Base-by-base conservation (phyloP, 164 flowering plant species). In the Pachysandra terminalis region DNA sequence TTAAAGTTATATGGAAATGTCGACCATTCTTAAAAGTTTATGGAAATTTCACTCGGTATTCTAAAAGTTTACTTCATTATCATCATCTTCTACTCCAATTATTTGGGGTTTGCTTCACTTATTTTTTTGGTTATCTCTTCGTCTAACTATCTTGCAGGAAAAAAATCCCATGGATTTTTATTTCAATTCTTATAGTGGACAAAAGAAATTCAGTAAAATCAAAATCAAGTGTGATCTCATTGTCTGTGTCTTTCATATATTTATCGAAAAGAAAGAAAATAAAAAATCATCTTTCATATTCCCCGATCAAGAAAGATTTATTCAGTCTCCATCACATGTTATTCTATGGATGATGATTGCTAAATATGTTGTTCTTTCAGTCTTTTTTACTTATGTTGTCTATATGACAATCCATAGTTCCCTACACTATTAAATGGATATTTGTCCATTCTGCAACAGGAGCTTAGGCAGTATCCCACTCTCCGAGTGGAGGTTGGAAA, bases 381-480 rank as follows among this genome's bases (percentile, higher is more conserved):
- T 32, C 3, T 15, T 5, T 54, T 52, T 37, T 66, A 17, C 19
- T 3, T 25, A 17, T 41, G 12, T 22, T 1, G 32, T 45, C 24
- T 41, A n/a, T 56, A 9, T 41, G 26, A 25, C 7, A 3, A 32
- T 12, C 22, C 26, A 26, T 58, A 57, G 14, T 32, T 53, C 35
- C 26, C 45, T 24, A 35, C 14, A 68, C 13, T 12, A 8, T 54
- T 35, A 45, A 24, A 27, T 60, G 32, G 16, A 26, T 19, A 13
- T 48, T 13, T 15, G 25, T 15, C 59, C 59, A 6, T 67, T 19
- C 61, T 56, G 40, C 53, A 1, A 25, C 87, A 94, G 98, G 97
- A 94, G 77, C 77, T 94, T 61, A 91, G 81, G 80, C 97, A 91
- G 72, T 94, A 88, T 65, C 82, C 82, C 19, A 60, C 73, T 71